Evolutionary conservation across 2,329 filamentous ascomycete species (phyloP).

Genomic region (Epichloe elymi): DNA sequence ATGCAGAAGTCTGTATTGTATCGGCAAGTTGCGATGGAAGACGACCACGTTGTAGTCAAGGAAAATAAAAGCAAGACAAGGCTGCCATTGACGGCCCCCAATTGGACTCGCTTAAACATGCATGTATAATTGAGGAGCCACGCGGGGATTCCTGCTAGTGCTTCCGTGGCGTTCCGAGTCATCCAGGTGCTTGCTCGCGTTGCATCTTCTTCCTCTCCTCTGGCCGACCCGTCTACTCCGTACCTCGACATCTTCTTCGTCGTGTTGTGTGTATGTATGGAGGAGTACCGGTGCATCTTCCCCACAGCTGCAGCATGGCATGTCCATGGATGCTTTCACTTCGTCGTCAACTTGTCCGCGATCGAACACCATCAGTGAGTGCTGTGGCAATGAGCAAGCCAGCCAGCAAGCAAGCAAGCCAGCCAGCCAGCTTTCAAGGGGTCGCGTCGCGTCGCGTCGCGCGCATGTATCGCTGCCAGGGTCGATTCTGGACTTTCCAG

Average conservation of each 20-base stretch:
- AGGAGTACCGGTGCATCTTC: neutral
- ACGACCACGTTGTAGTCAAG: neutral
- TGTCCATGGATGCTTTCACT: neutral
- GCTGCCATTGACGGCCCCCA: neutral
- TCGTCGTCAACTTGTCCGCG: neutral
- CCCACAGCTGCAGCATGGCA: neutral
- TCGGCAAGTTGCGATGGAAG: no score
- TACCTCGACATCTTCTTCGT: no score
- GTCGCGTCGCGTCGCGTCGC: neutral
- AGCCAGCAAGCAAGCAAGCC: neutral
- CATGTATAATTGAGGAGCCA: slow-evolving; percentile 3
- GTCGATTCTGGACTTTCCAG: neutral
- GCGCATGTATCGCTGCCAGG: neutral
- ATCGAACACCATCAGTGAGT: no score
- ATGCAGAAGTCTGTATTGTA: no score
- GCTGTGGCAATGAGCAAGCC: no score
- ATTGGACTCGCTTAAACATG: slow-evolving; percentile 5
- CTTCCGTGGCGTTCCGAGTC: slow-evolving; percentile 1
- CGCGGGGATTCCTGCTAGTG: slow-evolving; percentile 4
- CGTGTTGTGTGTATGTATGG: no score
- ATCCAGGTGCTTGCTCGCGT: no score
- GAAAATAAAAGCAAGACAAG: slow-evolving; percentile 1
- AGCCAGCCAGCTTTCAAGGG: neutral
- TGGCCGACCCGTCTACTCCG: no score
- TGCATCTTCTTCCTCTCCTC: no score